Evolutionary conservation across 2,329 filamentous ascomycete genomes (phyloP).

Genomic region (Xylaria sp.): DNA sequence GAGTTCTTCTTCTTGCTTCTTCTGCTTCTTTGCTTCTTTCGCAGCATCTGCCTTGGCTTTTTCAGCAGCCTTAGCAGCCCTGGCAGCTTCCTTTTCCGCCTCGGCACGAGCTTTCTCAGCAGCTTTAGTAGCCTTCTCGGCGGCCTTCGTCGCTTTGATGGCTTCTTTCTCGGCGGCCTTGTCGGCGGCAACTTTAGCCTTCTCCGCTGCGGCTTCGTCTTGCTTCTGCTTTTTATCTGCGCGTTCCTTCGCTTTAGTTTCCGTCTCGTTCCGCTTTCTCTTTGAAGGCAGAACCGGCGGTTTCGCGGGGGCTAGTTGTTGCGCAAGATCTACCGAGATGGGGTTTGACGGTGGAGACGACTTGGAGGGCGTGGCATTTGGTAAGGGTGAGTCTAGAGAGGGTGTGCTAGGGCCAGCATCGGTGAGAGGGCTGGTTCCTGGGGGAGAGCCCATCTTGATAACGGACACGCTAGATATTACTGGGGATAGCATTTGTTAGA

Average conservation of each 20-base stretch:
- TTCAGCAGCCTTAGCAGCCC: conserved; percentile 31
- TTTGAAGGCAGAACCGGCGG: conserved; percentile 35
- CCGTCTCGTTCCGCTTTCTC: conserved; percentile 47
- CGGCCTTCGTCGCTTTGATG: conserved; percentile 4
- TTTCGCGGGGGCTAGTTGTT: background rate
- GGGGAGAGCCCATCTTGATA: conserved; percentile 36
- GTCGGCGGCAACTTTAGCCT: conserved; percentile 30
- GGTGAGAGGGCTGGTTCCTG: conserved; percentile 41
- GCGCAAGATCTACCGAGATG: conserved; percentile 27
- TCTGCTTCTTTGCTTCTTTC: conserved; percentile 52
- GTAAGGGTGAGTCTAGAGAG: conserved; percentile 45
- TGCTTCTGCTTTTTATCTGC: conserved; percentile 56
- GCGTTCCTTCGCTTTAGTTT: conserved; percentile 48
- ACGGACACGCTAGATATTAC: conserved; percentile 29
- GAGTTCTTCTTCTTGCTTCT: conserved; percentile 44
- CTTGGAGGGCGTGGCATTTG: conserved; percentile 40
- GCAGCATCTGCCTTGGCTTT: conserved; percentile 49
- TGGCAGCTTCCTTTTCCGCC: conserved; percentile 29
- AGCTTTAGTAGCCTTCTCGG: conserved; percentile 21
- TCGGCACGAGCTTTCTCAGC: conserved; percentile 39
- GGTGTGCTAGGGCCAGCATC: conserved; percentile 51
- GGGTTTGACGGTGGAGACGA: conserved; percentile 32
- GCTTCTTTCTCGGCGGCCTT: conserved; percentile 19
- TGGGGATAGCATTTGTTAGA: conserved; percentile 21
- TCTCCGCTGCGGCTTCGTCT: conserved; percentile 50